Conservation (phyloP, 257 asterid genomes). For the Capsicum chinense region DNA sequence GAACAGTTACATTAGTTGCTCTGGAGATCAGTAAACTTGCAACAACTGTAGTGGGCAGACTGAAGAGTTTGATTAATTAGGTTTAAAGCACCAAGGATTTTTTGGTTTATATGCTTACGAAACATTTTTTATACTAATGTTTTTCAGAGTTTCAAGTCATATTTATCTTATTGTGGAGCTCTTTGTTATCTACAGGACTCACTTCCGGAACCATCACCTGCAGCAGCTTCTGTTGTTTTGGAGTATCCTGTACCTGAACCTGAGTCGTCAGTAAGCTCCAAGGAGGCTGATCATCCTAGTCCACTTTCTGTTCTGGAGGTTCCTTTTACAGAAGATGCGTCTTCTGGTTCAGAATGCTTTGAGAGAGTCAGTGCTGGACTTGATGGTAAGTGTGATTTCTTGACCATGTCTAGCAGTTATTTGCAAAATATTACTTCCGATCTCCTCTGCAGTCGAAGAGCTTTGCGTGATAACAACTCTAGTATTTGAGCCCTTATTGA, state of each 20-base stretch:
- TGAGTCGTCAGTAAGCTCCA: slow-evolving; percentile 63
- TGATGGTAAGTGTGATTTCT: slow-evolving; percentile 56
- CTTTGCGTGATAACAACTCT: slow-evolving; percentile 12
- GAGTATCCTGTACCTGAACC: slow-evolving; percentile 46
- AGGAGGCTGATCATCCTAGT: slow-evolving; percentile 81
- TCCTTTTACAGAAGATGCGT: slow-evolving; percentile 60
- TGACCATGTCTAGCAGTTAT: not conserved
- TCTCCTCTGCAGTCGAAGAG: not conserved
- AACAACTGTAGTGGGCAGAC: slow-evolving; percentile 1
- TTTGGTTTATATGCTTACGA: not conserved
- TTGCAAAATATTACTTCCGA: not conserved
- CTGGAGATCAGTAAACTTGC: not conserved
- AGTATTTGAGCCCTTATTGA: not conserved
- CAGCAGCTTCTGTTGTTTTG: slow-evolving; percentile 27
- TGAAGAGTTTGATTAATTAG: slow-evolving; percentile 1
- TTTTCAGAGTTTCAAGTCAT: slow-evolving; percentile 7
- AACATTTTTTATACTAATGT: not conserved
- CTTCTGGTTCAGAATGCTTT: slow-evolving; percentile 70
- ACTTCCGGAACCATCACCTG: slow-evolving; percentile 17
- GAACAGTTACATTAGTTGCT: slow-evolving; percentile 14
- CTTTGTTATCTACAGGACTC: not conserved
- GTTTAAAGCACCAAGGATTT: slow-evolving; percentile 10
- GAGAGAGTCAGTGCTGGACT: slow-evolving; percentile 81
- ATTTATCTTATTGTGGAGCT: slow-evolving; percentile 14
- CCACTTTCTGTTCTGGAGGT: slow-evolving; percentile 82